Base-by-base conservation (phyloP, 2,329 filamentous ascomycete species). In the Corniculantispora saksenae region DNA sequence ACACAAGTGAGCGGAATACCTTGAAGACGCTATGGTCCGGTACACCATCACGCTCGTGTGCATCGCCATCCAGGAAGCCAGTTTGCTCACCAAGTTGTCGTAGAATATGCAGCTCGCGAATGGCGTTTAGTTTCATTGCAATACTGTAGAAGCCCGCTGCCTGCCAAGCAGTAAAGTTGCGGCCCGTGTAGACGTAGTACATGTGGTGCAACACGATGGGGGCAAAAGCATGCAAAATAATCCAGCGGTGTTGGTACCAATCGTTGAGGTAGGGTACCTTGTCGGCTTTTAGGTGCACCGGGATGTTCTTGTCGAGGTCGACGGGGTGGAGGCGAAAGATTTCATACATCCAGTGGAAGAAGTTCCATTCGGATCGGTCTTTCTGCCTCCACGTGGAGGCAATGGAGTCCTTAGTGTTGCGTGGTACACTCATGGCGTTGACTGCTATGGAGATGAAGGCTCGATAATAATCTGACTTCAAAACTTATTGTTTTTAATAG, bases 31-130 rank as follows among this genome's bases (percentile, higher is more conserved):
- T 69, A 12, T 70, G 68, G 58, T 79, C 76, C 0, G 77, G 77
- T 0, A 79, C 72, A 23, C 72, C 71, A 61, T 79, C 76, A 38
- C 77, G 72, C 8, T 69, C 70, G 63, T 78, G 76, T 67, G 74
- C 27, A 40, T 72, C 69, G n/a, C 70, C 70, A 47, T 72, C 70
- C 3, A 72, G 64, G 54, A 70, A 71, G 7, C 77, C 77, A 47
- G 70, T 69, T n/a, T 64, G 63, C 43, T 77, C 73, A 25, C 75
- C 75, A 9, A 76, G 65, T 8, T 67, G 63, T 6, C 76, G 72
- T 23, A 78, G 69, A 15, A 72, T 65, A 38, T 72, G 69, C 7
- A 76, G 51, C 45, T 74, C 67, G 50, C 72, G 72, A 43, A 75
- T 72, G 13, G 70, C 72, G 58, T 69, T 75, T 45, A 69, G 40